Conservation (phyloP, 768 basidiomycete species). For the Trametes gibbosa region DNA sequence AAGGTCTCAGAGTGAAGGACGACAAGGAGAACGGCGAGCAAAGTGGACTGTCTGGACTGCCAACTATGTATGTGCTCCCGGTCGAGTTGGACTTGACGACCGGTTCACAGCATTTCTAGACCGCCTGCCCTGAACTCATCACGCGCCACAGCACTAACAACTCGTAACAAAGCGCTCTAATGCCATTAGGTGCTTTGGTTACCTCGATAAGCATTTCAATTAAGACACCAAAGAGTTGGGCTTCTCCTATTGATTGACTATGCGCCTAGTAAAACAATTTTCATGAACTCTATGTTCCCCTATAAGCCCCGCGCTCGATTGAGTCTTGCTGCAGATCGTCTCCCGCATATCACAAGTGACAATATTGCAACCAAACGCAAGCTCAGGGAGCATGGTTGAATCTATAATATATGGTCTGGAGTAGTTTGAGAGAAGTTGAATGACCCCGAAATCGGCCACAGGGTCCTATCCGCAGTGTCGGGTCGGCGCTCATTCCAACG, state of each 20-base stretch:
- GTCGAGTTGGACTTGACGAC: constrained; percentile 20
- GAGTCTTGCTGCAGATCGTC: no score
- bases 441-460: background rate
- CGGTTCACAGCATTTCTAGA: constrained; percentile 27
- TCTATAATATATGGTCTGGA: no score
- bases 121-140: constrained; percentile 24
- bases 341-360: no score
- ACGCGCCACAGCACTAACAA: constrained; percentile 4
- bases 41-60: constrained; percentile 26
- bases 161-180: background rate
- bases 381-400: no score
- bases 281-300: background rate
- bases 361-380: no score
- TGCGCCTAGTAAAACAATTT: background rate
- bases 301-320: no score
- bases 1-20: constrained; percentile 8
- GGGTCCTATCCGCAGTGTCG: background rate
- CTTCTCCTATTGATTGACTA: background rate
- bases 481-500: background rate
- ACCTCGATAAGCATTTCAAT: background rate
- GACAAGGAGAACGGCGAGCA: constrained; percentile 20
- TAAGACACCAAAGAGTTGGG: background rate
- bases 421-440: background rate
- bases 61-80: constrained; percentile 16
- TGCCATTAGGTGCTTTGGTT: background rate